phyloP scores from a whole-genome alignment of 2,329 filamentous ascomycete species.

The Westerdykella ornata region DNA sequence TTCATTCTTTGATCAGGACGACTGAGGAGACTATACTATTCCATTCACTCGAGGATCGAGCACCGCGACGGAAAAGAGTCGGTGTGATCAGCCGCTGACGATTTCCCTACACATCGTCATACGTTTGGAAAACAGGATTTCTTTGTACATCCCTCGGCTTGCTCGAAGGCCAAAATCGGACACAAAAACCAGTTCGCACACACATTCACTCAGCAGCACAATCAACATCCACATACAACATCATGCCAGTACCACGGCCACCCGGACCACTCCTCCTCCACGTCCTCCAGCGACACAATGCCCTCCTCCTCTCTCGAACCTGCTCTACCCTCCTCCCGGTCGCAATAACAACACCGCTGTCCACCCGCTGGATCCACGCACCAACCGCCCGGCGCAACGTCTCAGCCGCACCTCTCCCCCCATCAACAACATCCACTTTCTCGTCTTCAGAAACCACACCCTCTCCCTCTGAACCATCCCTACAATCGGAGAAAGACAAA shows the following conservation, averaged over 20 bases:
- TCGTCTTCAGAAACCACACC: conserved; percentile 39
- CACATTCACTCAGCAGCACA: neutral
- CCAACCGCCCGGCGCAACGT: neutral
- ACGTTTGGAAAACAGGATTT: too few species aligned
- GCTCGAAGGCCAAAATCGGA: neutral
- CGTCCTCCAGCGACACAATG: neutral
- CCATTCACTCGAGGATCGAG: neutral
- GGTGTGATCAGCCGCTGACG: too few species aligned
- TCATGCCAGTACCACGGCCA: neutral
- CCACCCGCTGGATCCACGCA: neutral
- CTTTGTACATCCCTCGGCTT: too few species aligned
- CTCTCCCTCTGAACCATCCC: conserved; percentile 50
- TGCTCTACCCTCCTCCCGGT: neutral
- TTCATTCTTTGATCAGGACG: neutral
- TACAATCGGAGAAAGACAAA: too few species aligned
- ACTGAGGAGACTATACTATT: neutral
- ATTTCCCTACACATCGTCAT: too few species aligned
- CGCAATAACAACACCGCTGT: neutral
- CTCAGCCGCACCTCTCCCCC: neutral
- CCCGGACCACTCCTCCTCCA: neutral
- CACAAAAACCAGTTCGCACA: neutral
- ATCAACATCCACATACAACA: neutral
- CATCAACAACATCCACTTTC: neutral
- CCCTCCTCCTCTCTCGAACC: neutral
- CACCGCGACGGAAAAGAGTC: too few species aligned